Percentiles rank a stretch among this genome's conserved stretches.
These are phyloP conservation scores for Sporobolomyces pararoseus DNA, from an alignment of 768 basidiomycete genomes.

Conservation along the genomic window DNA sequence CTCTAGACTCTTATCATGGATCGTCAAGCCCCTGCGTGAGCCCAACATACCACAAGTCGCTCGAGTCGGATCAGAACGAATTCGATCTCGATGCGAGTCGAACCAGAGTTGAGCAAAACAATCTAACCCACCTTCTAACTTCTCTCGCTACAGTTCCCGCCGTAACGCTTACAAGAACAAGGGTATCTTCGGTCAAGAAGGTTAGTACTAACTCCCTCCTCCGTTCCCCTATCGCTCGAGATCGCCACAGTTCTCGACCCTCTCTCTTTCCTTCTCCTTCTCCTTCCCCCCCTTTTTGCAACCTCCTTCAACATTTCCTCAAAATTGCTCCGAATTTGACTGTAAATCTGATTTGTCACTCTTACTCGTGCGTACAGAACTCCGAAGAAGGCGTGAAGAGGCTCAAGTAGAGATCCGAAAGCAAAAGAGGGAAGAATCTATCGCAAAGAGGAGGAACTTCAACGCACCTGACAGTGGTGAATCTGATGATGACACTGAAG, in stretches of 20 bases:
- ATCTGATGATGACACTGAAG: constrained; percentile 82
- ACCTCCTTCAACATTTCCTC: neutral
- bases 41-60: neutral
- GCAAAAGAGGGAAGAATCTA: constrained; percentile 97
- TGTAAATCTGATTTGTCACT: too few relatives aligned
- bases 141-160: constrained; percentile 43
- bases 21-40: constrained; percentile 33
- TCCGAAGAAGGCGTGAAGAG: constrained; percentile 93
- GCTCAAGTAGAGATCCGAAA: constrained; percentile 98
- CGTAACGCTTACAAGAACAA: constrained; percentile 78
- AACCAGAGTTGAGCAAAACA: constrained; percentile 10
- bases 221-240: neutral
- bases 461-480: constrained; percentile 65
- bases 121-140: neutral
- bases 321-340: too few relatives aligned
- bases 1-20: constrained; percentile 10
- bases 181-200: constrained; percentile 76
- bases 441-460: constrained; percentile 86
- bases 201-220: constrained; percentile 12
- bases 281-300: neutral
- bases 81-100: neutral
- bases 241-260: neutral
- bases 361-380: constrained; percentile 54
- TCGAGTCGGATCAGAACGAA: neutral
- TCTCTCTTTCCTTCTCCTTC: neutral